Evolutionary conservation across 495 filamentous ascomycete genomes (phyloP).

Genomic region (Corynascus novoguineensis): DNA sequence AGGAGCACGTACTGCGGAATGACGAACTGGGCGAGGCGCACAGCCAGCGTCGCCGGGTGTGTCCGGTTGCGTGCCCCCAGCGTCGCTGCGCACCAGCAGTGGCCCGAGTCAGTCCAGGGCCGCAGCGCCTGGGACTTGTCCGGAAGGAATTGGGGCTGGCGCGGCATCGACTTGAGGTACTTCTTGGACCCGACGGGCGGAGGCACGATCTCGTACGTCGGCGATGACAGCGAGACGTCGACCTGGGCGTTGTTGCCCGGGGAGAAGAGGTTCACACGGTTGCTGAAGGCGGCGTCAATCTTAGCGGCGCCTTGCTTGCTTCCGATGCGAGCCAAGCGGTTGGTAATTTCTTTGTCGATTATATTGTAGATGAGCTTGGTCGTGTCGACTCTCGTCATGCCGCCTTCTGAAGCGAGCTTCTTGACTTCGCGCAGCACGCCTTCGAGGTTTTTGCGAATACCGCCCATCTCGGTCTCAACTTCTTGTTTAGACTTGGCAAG

Average conservation of each 20-base stretch:
- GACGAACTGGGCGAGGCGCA: conserved; percentile 43
- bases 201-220: conserved; percentile 17
- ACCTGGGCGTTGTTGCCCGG: conserved; percentile 33
- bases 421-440: conserved; percentile 15
- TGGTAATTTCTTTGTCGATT: conserved; percentile 33
- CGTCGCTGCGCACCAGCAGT: conserved; percentile 61
- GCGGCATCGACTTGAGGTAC: conserved; percentile 26
- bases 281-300: conserved; percentile 28
- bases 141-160: conserved; percentile 14
- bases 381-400: conserved; percentile 32
- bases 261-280: conserved; percentile 40
- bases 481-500: conserved; percentile 19
- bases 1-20: conserved; percentile 53
- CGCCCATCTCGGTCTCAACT: conserved; percentile 18
- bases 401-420: background rate
- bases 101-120: conserved; percentile 55
- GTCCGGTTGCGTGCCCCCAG: conserved; percentile 19
- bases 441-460: conserved; percentile 17
- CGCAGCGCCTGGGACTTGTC: conserved; percentile 42
- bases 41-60: conserved; percentile 38
- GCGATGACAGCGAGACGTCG: conserved; percentile 28
- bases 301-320: conserved; percentile 24
- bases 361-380: conserved; percentile 30
- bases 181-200: conserved; percentile 15
- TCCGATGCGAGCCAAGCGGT: conserved; percentile 33